phyloP scores from a whole-genome alignment of 1,284 basidiomycete species.

The Apiotrichum montevideense region DNA sequence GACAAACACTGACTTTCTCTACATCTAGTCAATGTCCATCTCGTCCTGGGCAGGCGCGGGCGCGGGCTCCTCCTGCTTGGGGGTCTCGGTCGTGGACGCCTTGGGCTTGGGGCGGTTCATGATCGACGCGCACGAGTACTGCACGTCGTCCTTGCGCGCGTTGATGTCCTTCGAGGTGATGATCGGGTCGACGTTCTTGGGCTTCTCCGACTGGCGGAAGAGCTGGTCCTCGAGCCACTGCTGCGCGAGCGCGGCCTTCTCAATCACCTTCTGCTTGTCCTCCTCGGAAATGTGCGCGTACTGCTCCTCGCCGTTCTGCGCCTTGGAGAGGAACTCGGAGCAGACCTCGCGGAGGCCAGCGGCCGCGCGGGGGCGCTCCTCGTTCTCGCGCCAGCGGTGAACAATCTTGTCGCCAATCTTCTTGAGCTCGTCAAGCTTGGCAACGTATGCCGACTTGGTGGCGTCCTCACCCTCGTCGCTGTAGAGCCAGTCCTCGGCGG shows the following conservation, averaged over 20 bases:
- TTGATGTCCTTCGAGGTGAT: constrained; percentile 70
- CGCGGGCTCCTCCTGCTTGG: constrained; percentile 43
- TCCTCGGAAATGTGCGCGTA: constrained; percentile 80
- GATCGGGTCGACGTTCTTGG: constrained; percentile 79
- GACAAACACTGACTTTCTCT: no score
- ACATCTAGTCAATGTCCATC: constrained; percentile 43
- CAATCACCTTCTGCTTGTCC: constrained; percentile 68
- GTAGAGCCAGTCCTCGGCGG: constrained; percentile 92
- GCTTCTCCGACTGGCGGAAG: constrained; percentile 71
- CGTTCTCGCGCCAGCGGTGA: constrained; percentile 69
- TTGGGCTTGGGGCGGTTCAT: constrained; percentile 83
- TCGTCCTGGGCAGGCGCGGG: constrained; percentile 28
- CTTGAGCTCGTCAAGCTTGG: constrained; percentile 71
- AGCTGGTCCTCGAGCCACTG: constrained; percentile 91
- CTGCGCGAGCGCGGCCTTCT: constrained; percentile 62
- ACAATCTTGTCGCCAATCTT: constrained; percentile 75
- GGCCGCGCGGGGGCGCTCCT: constrained; percentile 67
- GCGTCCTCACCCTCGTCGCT: constrained; percentile 91
- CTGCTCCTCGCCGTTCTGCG: constrained; percentile 73
- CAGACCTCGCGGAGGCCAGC: constrained; percentile 73
- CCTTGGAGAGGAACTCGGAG: constrained; percentile 73
- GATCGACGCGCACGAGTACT: constrained; percentile 76
- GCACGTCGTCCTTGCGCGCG: constrained; percentile 83
- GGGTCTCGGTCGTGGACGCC: constrained; percentile 54
- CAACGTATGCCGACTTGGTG: constrained; percentile 80